A percentile compares a stretch with the other conserved stretches of the same genome.
These are phyloP conservation scores for Raddia guianensis DNA, from an alignment of 176 grass and related monocot genomes.

Conservation along the genomic window DNA sequence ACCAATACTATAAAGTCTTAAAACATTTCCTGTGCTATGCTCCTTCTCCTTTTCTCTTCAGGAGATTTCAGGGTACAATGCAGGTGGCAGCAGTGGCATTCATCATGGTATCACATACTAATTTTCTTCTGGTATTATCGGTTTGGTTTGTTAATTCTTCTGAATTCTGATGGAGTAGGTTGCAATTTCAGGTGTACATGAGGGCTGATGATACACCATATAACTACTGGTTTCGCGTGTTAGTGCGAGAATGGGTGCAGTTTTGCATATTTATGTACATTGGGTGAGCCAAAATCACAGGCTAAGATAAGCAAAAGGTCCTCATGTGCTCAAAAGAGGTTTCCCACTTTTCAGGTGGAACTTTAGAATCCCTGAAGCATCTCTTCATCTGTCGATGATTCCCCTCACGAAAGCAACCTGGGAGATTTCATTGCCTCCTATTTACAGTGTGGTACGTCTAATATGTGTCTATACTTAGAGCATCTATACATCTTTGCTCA, in stretches of 20 bases:
- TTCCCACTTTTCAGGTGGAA: constrained; percentile 70
- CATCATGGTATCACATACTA: constrained; percentile 65
- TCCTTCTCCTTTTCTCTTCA: constrained; percentile 18
- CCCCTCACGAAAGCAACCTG: constrained; percentile 68
- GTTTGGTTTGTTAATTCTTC: constrained; percentile 3
- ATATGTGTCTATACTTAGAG: background rate
- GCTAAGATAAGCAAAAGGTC: background rate
- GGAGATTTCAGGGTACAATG: constrained; percentile 97
- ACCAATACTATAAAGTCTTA: background rate
- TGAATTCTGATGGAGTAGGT: constrained; percentile 11
- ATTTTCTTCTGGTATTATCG: background rate
- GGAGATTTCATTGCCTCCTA: constrained; percentile 75
- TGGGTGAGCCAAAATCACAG: constrained; percentile 56
- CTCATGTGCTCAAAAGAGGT: background rate
- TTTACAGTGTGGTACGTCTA: constrained; percentile 89
- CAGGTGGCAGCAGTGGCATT: constrained; percentile 83
- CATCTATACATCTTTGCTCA: background rate
- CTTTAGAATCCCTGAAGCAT: constrained; percentile 85
- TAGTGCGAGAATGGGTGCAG: constrained; percentile 95
- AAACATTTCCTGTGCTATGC: constrained; percentile 1
- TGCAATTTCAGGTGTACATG: constrained; percentile 75
- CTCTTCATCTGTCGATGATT: constrained; percentile 72
- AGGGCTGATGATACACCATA: constrained; percentile 81
- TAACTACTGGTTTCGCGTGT: constrained; percentile 93
- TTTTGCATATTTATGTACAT: constrained; percentile 96